Evolutionary conservation across 2,329 filamentous ascomycete genomes (phyloP).

Genomic region (Neophaeococcomyces aloes): DNA sequence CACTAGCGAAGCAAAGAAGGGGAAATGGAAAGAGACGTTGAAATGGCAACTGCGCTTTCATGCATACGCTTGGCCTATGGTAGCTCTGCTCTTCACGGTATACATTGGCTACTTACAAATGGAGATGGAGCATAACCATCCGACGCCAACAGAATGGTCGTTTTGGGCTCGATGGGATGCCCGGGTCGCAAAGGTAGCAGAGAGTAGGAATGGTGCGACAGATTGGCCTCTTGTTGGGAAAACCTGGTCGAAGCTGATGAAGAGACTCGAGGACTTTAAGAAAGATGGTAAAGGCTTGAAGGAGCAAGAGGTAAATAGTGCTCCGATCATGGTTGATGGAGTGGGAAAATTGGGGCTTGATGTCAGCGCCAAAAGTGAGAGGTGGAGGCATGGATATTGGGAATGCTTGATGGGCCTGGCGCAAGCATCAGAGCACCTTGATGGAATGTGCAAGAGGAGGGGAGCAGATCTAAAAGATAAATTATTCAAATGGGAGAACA

Average conservation of each 20-base stretch:
- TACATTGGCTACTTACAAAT: slow-evolving; percentile 62
- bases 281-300: slow-evolving; percentile 57
- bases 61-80: slow-evolving; percentile 59
- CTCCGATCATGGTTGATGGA: slow-evolving; percentile 39
- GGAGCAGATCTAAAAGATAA: slow-evolving; percentile 33
- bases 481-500: slow-evolving; percentile 59
- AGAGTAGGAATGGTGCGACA: slow-evolving; percentile 46
- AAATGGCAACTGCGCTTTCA: slow-evolving; percentile 60
- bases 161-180: slow-evolving; percentile 59
- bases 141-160: slow-evolving; percentile 73
- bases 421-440: slow-evolving; percentile 66
- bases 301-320: slow-evolving; percentile 36
- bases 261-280: slow-evolving; percentile 56
- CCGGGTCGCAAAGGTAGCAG: slow-evolving; percentile 48
- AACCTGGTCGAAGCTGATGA: slow-evolving; percentile 49
- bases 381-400: slow-evolving; percentile 79
- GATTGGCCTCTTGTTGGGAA: slow-evolving; percentile 61
- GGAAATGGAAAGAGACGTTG: slow-evolving; percentile 50
- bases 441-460: slow-evolving; percentile 59
- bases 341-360: slow-evolving; percentile 50
- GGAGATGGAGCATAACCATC: slow-evolving; percentile 61
- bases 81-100: slow-evolving; percentile 50
- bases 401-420: slow-evolving; percentile 69
- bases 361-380: slow-evolving; percentile 62
- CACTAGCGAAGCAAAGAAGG: slow-evolving; percentile 56